Evolutionary conservation across 2,329 filamentous ascomycete species (phyloP), one percentile per base, ranked within the genome.

Genomic region (Chrysoporthe deuterocubensis): DNA sequence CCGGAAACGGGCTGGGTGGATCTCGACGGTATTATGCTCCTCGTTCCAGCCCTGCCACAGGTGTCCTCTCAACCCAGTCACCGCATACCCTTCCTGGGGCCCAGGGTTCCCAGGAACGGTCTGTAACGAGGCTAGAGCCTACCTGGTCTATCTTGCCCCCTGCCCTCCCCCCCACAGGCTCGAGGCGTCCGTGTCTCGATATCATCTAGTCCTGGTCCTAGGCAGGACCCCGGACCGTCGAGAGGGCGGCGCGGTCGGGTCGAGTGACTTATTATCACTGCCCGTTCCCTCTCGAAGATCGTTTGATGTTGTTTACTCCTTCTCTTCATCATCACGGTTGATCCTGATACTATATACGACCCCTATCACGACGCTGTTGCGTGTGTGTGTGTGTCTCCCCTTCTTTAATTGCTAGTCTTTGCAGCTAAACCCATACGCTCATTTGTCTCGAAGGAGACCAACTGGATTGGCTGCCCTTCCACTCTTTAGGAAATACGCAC

Each of bases 401-500:
- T 73, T 73, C 73, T 72, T 74, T 74, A 70, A 60, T 70, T 71
- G 65, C 73, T 72, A 62, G 69, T 72, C 75, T 73, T 76, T 76
- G 78, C 75, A 77, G 77, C 78, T 81, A 76, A 77, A 77, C 75
- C 74, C 73, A 76, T 78, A 76, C 76, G 72, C 73, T 80, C 78
- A 79, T 81, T 80, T 74, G 75, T 79, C 73, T 73, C 76, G 78
- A 64, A 69, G 56, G 66, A 68, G 76, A 74, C 82, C 83, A 85
- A 85, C 83, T 84, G 83, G 83, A 80, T 85, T 84, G 84, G 84
- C 80, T 85, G 85, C 84, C 84, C 83, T 85, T 83, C 77, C 78
- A 85, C 82, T 79, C 87, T 86, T 83, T 70, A 73, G 76, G 71
- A 75, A 70, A 75, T 72, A 76, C 72, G 73, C 70, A 72, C 75